Evolutionary conservation across 1,284 basidiomycete genomes (phyloP).

Genomic region (Kalmanozyma brasiliensis): DNA sequence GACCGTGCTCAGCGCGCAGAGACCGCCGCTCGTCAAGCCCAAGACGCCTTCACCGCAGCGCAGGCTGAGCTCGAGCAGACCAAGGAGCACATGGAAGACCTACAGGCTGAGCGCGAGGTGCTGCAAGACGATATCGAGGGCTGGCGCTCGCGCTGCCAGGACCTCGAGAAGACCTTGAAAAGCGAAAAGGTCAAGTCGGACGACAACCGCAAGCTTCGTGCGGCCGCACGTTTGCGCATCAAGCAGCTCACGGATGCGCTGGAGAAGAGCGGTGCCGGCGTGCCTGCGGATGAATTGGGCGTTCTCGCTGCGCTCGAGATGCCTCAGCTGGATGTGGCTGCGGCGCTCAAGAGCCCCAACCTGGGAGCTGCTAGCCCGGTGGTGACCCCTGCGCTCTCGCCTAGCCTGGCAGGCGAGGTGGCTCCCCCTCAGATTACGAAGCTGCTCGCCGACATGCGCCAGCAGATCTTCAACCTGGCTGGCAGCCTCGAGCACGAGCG

Average conservation of each 20-base stretch:
- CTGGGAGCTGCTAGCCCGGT: conserved; percentile 41
- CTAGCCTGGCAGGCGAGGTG: conserved; percentile 31
- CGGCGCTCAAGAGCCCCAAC: conserved; percentile 46
- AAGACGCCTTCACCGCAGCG: conserved; percentile 20
- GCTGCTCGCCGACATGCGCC: conserved; percentile 65
- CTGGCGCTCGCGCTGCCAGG: conserved; percentile 62
- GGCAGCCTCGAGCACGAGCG: conserved; percentile 64
- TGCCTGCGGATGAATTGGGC: conserved; percentile 46
- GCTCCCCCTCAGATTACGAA: conserved; percentile 57
- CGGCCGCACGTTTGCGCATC: conserved; percentile 48
- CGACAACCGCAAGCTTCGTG: conserved; percentile 45
- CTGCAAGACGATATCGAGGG: conserved; percentile 63
- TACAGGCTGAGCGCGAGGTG: conserved; percentile 63
- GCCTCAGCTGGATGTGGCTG: conserved; percentile 36
- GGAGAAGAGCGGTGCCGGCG: conserved; percentile 17
- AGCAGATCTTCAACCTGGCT: conserved; percentile 67
- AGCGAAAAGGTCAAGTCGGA: conserved; percentile 54
- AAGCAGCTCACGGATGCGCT: conserved; percentile 49
- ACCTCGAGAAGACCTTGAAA: conserved; percentile 58
- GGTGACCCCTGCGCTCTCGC: conserved; percentile 38
- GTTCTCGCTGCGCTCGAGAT: conserved; percentile 38
- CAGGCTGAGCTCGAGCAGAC: conserved; percentile 31
- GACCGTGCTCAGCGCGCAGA: conserved; percentile 49
- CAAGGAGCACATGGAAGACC: conserved; percentile 53
- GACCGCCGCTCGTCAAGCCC: conserved; percentile 18